Evolutionary conservation across 148 eudicot species (phyloP), one percentile per base, ranked within the genome.

Genomic region (Fagopyrum esculentum): DNA sequence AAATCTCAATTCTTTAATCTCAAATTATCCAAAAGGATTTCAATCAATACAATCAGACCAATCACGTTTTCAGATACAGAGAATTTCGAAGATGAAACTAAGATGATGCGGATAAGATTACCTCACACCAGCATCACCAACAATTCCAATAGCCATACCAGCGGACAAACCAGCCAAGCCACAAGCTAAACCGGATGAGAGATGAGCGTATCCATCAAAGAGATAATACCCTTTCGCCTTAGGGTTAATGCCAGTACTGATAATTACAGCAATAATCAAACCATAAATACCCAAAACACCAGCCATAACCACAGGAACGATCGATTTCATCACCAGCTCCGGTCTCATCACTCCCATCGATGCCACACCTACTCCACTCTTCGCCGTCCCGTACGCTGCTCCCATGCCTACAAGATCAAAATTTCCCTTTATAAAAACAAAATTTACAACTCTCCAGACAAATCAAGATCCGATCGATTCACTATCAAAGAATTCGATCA

Each of bases 291-390:
- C 86, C 86, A 87, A 80, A 56, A 87, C 90, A 81, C 90, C 90
- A 76, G 90, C 90, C 90, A 87, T 87, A 83, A 87, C 90, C 61
- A 87, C 90, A 4, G 90, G 90, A 17, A 87, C 90, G 16, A 87
- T 87, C 10, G 90, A 87, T 69, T 87, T 87, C 90, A 87, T 87
- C 73, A 87, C 90, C 15, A 87, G 80, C 76, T 87, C 90, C 1
- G 90, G 90, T 70, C 90, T 87, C 90, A 87, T 87, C 66, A 87
- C 90, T 76, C 90, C 90, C 90, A 87, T 87, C 46, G 90, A 87
- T 30, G 90, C 90, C 68, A 87, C 90, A 74, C 90, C 90, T 0
- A 87, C 90, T 6, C 90, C 90, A 76, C 90, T 87, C 85, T 87
- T 87, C 66, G 90, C 90, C 50, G 88, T 87, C 47, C 90, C 88